These are phyloP conservation scores for Phytophthora capsici DNA, from an alignment of 352 stramenopile genomes.

Conservation along the genomic window DNA sequence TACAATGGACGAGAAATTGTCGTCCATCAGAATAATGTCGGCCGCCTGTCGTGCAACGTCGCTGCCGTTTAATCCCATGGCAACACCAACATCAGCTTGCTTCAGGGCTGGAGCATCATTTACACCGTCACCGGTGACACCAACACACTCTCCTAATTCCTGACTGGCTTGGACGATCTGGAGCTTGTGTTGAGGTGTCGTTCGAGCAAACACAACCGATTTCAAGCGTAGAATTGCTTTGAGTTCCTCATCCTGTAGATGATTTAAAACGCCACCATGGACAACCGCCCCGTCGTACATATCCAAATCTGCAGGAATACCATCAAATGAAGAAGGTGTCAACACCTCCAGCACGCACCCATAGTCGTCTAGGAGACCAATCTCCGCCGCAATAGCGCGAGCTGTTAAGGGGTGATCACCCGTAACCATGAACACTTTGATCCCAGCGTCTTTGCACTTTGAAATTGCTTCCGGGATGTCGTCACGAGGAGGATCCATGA, in stretches of 20 bases:
- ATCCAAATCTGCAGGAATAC: slow-evolving; percentile 33
- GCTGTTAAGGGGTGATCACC: slow-evolving; percentile 89
- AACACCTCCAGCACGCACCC: slow-evolving; percentile 33
- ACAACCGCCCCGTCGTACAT: slow-evolving; percentile 72
- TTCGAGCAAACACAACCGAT: slow-evolving; percentile 95
- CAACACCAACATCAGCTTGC: slow-evolving; percentile 95
- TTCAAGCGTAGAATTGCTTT: slow-evolving; percentile 39
- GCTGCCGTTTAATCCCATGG: slow-evolving; percentile 96
- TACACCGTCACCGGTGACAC: slow-evolving; percentile 81
- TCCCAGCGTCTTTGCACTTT: slow-evolving; percentile 82
- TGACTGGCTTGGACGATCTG: slow-evolving; percentile 33
- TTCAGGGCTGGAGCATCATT: slow-evolving; percentile 73
- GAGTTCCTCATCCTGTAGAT: slow-evolving; percentile 39
- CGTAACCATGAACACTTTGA: slow-evolving; percentile 95
- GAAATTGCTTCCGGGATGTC: slow-evolving; percentile 77
- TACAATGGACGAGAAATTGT: slow-evolving; percentile 97
- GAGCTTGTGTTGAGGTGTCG: slow-evolving; percentile 56
- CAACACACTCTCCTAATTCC: slow-evolving; percentile 50
- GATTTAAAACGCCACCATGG: slow-evolving; percentile 42
- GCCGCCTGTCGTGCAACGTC: slow-evolving; percentile 92
- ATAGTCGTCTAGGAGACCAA: slow-evolving; percentile 77
- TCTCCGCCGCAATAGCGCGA: slow-evolving; percentile 83
- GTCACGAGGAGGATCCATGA: slow-evolving; percentile 92
- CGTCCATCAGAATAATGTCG: slow-evolving; percentile 96
- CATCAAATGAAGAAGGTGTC: slow-evolving; percentile 3